Percentiles rank a stretch among this genome's conserved stretches.
phyloP scores from a whole-genome alignment of 164 flowering plant genomes.

The Cinnamomum micranthum region DNA sequence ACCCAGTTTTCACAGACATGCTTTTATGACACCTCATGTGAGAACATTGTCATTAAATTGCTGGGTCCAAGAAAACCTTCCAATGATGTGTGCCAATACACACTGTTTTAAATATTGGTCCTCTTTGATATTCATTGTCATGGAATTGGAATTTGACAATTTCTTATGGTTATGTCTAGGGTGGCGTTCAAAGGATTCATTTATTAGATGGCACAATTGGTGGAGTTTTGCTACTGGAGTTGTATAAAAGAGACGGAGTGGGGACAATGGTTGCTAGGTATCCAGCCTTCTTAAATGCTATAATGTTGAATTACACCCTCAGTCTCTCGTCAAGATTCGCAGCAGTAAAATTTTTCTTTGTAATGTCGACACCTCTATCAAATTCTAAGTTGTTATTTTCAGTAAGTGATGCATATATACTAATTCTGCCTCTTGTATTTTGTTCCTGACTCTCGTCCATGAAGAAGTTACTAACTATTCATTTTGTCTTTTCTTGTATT shows the following conservation, averaged over 20 bases:
- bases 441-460: neutral
- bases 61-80: neutral
- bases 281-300: neutral
- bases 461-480: neutral
- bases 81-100: neutral
- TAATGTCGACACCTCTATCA: too few species aligned
- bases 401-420: neutral
- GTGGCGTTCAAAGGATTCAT: slow-evolving; percentile 99
- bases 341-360: too few species aligned
- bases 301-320: neutral
- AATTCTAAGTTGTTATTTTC: neutral
- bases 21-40: too few species aligned
- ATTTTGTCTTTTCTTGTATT: neutral
- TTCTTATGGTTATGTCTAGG: slow-evolving; percentile 37
- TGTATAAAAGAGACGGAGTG: slow-evolving; percentile 92
- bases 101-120: neutral
- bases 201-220: slow-evolving; percentile 79
- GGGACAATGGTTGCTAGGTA: slow-evolving; percentile 99
- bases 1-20: too few species aligned
- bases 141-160: neutral
- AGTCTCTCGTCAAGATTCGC: neutral
- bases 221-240: slow-evolving; percentile 77
- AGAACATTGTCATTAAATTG: neutral
- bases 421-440: neutral
- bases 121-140: neutral